Conservation (phyloP, 2,329 filamentous ascomycete genomes). For the Fusarium graminum region DNA sequence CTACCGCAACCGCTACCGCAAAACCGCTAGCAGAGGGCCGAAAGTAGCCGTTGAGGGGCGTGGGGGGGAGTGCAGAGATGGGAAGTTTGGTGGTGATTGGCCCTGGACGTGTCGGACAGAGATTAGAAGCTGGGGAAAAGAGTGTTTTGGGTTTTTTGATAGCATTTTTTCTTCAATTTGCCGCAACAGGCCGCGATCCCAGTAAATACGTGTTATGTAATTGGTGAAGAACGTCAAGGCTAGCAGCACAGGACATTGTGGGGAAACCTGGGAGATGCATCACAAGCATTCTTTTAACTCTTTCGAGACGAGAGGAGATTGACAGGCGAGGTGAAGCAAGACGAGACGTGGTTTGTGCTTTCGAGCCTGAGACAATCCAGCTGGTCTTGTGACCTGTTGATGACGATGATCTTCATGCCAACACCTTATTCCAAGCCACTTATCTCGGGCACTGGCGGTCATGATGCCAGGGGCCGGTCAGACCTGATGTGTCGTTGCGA, state of each 20-base stretch:
- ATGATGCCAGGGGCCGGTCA: slow-evolving; percentile 9
- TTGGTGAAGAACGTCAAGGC: slow-evolving; percentile 20
- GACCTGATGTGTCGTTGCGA: slow-evolving; percentile 7
- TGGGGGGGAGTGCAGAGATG: slow-evolving; percentile 11
- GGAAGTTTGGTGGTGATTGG: slow-evolving; percentile 27
- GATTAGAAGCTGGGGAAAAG: slow-evolving; percentile 34
- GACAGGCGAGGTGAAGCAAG: not conserved
- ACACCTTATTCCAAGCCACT: slow-evolving; percentile 1
- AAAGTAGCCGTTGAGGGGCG: slow-evolving; percentile 46
- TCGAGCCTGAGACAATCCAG: slow-evolving; percentile 2
- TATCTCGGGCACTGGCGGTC: not conserved
- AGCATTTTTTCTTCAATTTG: slow-evolving; percentile 28
- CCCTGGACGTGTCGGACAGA: slow-evolving; percentile 7
- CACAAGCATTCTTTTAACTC: slow-evolving; percentile 30
- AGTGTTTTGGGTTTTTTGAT: not conserved
- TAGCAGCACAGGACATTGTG: slow-evolving; percentile 36
- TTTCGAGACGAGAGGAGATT: slow-evolving; percentile 15
- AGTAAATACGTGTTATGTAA: slow-evolving; percentile 40
- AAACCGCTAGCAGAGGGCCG: slow-evolving; percentile 35
- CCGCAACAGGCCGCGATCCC: slow-evolving; percentile 43
- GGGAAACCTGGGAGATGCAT: slow-evolving; percentile 40
- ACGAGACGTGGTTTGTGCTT: slow-evolving; percentile 22
- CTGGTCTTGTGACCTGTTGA: slow-evolving; percentile 27
- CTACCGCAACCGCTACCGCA: not conserved
- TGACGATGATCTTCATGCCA: slow-evolving; percentile 19